Percentiles rank a stretch among this genome's conserved stretches.
These are phyloP conservation scores for Cytospora chrysosperma DNA, from an alignment of 2,329 filamentous ascomycete species.

Conservation along the genomic window DNA sequence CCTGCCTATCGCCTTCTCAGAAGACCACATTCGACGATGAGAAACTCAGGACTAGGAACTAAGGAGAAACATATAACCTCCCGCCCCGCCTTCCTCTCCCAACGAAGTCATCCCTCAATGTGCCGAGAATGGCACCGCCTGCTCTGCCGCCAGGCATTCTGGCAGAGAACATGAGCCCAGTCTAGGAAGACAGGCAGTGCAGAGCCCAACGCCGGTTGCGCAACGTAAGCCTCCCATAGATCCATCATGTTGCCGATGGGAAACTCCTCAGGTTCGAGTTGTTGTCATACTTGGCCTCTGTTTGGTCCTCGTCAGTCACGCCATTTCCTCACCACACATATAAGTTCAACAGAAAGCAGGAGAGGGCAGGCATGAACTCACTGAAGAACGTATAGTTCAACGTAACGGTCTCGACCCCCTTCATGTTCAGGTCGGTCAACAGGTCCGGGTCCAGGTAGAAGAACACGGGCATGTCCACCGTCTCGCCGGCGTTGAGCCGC, in stretches of 20 bases:
- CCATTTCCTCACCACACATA: background rate
- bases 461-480: constrained; percentile 99
- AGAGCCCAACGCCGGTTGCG: background rate
- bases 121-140: background rate
- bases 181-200: background rate
- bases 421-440: constrained; percentile 89
- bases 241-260: constrained; percentile 26
- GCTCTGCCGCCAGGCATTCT: background rate
- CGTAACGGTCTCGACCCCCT: constrained; percentile 90
- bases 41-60: background rate
- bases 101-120: background rate
- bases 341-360: constrained; percentile 1
- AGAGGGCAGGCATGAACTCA: constrained; percentile 49
- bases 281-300: constrained; percentile 82
- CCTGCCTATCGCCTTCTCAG: background rate
- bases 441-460: constrained; percentile 98
- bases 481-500: constrained; percentile 89
- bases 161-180: background rate
- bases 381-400: constrained; percentile 98
- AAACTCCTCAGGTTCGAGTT: constrained; percentile 63
- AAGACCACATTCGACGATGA: background rate
- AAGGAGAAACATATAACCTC: background rate
- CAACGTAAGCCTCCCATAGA: background rate
- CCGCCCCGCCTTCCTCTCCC: too few relatives aligned
- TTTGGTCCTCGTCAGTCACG: constrained; percentile 35